Evolutionary conservation across 2,329 filamentous ascomycete genomes (phyloP).

Genomic region (Ramichloridium luteum): DNA sequence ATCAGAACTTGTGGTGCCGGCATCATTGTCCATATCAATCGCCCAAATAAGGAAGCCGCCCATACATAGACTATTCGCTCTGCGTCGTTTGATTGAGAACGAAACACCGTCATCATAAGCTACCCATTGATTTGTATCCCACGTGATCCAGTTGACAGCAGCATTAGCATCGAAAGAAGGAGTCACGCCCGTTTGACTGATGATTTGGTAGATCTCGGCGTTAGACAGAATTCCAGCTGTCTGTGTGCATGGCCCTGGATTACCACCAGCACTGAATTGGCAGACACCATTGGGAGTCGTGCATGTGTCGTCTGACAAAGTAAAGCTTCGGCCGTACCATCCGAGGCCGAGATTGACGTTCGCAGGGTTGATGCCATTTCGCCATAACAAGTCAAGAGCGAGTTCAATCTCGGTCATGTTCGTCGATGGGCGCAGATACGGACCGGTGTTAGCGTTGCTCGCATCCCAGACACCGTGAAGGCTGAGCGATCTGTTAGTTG

Average conservation of each 20-base stretch:
- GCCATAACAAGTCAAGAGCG: conserved; percentile 35
- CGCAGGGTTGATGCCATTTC: conserved; percentile 28
- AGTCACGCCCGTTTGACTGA: conserved; percentile 1
- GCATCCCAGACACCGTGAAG: too few species aligned
- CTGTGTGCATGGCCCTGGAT: conserved; percentile 20
- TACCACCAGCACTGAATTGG: conserved; percentile 8
- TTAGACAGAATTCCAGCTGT: conserved; percentile 25
- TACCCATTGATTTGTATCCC: conserved; percentile 28
- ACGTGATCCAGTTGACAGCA: conserved; percentile 26
- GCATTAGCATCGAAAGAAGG: not conserved
- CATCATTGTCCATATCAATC: not conserved
- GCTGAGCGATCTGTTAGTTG: conserved; percentile 5
- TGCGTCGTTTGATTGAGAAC: not conserved
- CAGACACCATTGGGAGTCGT: conserved; percentile 11
- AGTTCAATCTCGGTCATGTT: conserved; percentile 38
- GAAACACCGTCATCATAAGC: conserved; percentile 27
- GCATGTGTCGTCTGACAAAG: conserved; percentile 15
- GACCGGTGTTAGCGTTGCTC: too few species aligned
- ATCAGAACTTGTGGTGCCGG: too few species aligned
- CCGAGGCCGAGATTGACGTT: conserved; percentile 35
- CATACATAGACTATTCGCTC: not conserved
- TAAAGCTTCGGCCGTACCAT: conserved; percentile 35
- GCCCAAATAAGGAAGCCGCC: not conserved
- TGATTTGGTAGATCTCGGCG: conserved; percentile 27
- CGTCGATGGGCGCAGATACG: too few species aligned